Evolutionary conservation across 78 protist genomes (phyloP), one percentile per base, ranked within the genome.

Genomic region (Salpingoeca rosetta): DNA sequence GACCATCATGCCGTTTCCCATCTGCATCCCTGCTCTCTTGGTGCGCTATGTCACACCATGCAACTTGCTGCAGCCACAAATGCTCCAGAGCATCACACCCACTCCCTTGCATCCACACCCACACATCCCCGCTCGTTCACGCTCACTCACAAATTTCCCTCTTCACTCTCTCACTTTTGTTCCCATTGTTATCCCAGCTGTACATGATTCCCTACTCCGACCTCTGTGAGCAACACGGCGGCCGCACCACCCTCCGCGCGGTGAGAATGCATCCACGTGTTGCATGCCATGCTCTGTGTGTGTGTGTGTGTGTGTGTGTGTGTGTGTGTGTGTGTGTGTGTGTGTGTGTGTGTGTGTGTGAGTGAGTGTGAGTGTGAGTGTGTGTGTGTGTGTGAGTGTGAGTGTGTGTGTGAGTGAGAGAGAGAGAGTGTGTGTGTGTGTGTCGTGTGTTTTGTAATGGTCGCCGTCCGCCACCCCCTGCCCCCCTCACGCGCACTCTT

Each of bases 211-310:
- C 76, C 1, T 81, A 81, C 44, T 2, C 45, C 25, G 84, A 81
- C 26, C 76, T 81, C 38, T 51, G 39, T 40, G 84, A 81, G 76
- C 84, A 81, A 24, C 31, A 7, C 44, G 84, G 84, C 35, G 84
- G 84, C 24, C 74, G 76, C 1, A 17, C 24, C 10, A 3, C 39
- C 44, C 82, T 42, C 36, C 31, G 11, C 10, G 82, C 35, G 38
- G 40, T 35, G 22, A 11, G n/a, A n/a, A n/a, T n/a, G n/a, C n/a
- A n/a, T n/a, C n/a, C n/a, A n/a, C n/a, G n/a, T n/a, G n/a, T n/a
- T n/a, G n/a, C n/a, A n/a, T n/a, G n/a, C n/a, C n/a, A n/a, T n/a
- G 22, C n/a, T 56, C n/a, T 56, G 72, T 56, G 72, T 56, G 72
- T 56, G 72, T 56, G 72, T 56, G 22, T 56, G 72, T 56, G 22